Conservation (phyloP, 345 rosid species). For the Iberis pinnata region DNA sequence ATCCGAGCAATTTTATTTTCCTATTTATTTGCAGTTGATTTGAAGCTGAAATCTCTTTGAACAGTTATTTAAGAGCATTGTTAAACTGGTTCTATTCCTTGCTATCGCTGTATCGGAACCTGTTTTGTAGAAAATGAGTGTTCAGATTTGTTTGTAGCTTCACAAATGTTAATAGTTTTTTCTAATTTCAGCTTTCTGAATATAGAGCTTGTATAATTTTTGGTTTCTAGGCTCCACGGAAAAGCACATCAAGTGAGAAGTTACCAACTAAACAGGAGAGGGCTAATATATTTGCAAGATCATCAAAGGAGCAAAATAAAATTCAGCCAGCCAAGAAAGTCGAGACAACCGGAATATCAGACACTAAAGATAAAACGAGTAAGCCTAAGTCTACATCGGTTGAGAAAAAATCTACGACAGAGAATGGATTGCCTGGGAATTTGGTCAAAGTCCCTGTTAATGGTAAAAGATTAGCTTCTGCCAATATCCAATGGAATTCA, state of each 20-base stretch:
- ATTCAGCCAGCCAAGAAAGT: conserved; percentile 45
- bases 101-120: too few species aligned
- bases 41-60: neutral
- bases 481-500: conserved; percentile 61
- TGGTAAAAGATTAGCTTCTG: conserved; percentile 57
- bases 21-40: too few species aligned
- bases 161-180: neutral
- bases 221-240: conserved; percentile 64
- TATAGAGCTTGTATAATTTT: conserved; percentile 5
- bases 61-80: too few species aligned
- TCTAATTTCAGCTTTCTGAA: neutral
- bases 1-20: too few species aligned
- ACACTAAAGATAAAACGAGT: conserved; percentile 48
- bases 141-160: neutral
- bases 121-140: too few species aligned
- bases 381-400: conserved; percentile 35
- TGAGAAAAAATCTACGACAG: conserved; percentile 51
- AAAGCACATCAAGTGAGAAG: conserved; percentile 66
- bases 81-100: too few species aligned
- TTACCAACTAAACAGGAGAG: conserved; percentile 52
- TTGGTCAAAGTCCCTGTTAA: conserved; percentile 69
- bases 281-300: conserved; percentile 39
- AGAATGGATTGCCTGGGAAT: conserved; percentile 60
- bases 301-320: conserved; percentile 53
- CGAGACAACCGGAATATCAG: conserved; percentile 39